phyloP scores from a whole-genome alignment of 1,284 basidiomycete species.

The Ganoderma lucidum region DNA sequence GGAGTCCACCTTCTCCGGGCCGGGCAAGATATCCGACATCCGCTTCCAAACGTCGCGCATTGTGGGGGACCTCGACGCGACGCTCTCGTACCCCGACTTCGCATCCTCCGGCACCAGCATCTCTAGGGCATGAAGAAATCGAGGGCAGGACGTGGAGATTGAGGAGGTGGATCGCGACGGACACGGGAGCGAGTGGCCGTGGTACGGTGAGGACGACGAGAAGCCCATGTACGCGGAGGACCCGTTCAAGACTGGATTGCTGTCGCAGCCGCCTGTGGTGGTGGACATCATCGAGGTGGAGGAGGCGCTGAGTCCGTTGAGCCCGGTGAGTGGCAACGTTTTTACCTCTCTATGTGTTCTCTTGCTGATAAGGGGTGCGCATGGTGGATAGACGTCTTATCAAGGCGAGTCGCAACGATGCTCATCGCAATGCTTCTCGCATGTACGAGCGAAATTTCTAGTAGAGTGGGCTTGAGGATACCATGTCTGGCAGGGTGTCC shows the following conservation, averaged over 20 bases:
- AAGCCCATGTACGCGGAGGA: constrained; percentile 4
- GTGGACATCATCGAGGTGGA: neutral
- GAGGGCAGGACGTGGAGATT: too few species aligned
- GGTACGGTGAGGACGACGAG: constrained; percentile 3
- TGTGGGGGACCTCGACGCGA: constrained; percentile 15
- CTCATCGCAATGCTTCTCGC: neutral
- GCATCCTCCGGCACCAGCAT: neutral
- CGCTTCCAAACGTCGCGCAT: constrained; percentile 9
- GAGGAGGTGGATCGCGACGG: neutral
- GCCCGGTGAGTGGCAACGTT: neutral
- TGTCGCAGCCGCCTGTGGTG: neutral
- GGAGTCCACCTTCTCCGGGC: neutral
- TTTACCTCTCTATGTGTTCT: too few species aligned
- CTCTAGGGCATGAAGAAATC: neutral
- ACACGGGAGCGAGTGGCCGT: too few species aligned
- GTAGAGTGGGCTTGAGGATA: too few species aligned
- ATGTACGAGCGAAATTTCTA: neutral
- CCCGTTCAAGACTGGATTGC: constrained; percentile 2
- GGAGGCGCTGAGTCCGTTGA: neutral
- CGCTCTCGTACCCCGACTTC: constrained; percentile 5
- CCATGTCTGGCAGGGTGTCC: too few species aligned
- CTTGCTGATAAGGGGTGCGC: too few species aligned
- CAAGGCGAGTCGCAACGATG: neutral
- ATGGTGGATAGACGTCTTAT: neutral
- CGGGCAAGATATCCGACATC: constrained; percentile 9